Base-by-base conservation (phyloP, 1,284 basidiomycete species). In the Malassezia furfur region DNA sequence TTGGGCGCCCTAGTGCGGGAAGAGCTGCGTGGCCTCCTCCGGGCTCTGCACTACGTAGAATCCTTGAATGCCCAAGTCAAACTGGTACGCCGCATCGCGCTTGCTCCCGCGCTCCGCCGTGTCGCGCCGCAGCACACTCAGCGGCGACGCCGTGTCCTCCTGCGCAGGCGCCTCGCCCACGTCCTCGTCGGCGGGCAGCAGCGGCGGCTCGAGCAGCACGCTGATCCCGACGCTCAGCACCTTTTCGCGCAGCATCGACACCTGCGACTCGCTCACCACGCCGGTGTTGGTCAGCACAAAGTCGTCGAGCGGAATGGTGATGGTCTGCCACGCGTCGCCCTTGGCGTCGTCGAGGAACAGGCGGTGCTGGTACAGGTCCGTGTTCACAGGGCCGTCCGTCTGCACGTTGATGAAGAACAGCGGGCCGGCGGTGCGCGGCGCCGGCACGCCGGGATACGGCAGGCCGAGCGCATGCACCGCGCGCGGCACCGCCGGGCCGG, bases 351-450 rank as follows among this genome's bases (percentile, higher is more conserved):
- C 78, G 72, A 91, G 86, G 75, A 83, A 87, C 35, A 93, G 78
- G 35, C 87, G 80, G 68, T 93, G 89, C 69, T 91, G 90, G 84
- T 88, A 93, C 19, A 93, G 78, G 74, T 91, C 88, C 34, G 76
- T 77, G 62, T 74, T 70, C 14, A 78, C 76, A 2, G 85, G 83
- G 1, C 78, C 77, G 1, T 86, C 85, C 2, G 88, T 91, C 74
- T 91, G 89, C 31, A 93, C 77, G 74, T 93, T 93, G 55, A 89
- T 86, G 66, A 86, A 78, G 54, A 65, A 74, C 32, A 77, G 77
- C 75, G 65, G 76, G n/a, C 59, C 65, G 3, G 57, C 64, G 28
- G 61, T 60, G 39, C 50, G 65, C 34, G 52, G 60, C 54, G 52
- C 32, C 11, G 46, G 19, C 34, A 28, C 17, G 7, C 43, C 30